These are phyloP conservation scores for Neopestalotiopsis rosae DNA, from an alignment of 2,329 filamentous ascomycete genomes.

Conservation along the genomic window DNA sequence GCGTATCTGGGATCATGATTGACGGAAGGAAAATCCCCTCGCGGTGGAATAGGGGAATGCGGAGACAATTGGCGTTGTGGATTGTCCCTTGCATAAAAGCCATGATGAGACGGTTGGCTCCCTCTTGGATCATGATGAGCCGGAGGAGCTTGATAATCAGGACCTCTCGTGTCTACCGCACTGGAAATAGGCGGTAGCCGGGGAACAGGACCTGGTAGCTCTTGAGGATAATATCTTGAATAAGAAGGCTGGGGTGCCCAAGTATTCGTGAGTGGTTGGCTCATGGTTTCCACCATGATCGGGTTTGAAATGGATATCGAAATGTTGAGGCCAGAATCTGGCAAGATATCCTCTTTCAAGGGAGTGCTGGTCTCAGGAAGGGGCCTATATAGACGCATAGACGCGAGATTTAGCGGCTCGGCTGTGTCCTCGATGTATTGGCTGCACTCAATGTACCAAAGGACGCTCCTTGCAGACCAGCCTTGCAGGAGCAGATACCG, in stretches of 20 bases:
- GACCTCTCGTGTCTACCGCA: neutral
- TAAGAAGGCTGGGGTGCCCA: conserved; percentile 18
- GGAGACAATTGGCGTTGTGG: conserved; percentile 24
- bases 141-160: neutral
- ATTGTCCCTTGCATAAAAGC: neutral
- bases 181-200: conserved; percentile 17
- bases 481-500: conserved; percentile 7
- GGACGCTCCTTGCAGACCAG: conserved; percentile 1
- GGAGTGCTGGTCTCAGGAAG: neutral
- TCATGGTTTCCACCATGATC: conserved; percentile 21
- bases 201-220: conserved; percentile 12
- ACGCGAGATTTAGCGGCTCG: neutral
- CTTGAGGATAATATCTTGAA: conserved; percentile 17
- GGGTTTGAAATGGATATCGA: conserved; percentile 5
- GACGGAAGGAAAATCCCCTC: neutral
- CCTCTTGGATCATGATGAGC: neutral
- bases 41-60: neutral
- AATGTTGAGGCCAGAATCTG: neutral
- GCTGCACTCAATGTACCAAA: neutral
- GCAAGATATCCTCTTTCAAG: neutral
- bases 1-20: neutral
- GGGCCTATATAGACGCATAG: conserved; percentile 13
- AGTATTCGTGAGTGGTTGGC: conserved; percentile 15
- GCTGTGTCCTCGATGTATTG: neutral
- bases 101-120: neutral